phyloP scores from a whole-genome alignment of 1,139 yeast species.

The Lodderomyces margitis region DNA sequence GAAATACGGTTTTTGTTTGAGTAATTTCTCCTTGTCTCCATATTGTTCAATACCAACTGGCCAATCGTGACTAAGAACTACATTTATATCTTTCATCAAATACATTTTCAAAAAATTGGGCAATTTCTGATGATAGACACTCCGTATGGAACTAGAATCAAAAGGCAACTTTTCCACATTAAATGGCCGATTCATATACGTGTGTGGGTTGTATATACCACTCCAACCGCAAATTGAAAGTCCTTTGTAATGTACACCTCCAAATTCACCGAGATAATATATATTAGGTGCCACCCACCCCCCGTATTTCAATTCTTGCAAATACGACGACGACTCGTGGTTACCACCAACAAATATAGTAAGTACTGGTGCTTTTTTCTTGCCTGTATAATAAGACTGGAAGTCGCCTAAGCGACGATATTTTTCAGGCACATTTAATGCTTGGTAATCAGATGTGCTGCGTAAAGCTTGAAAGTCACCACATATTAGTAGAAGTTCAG shows the following conservation, averaged over 20 bases:
- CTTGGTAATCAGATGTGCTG: constrained; percentile 56
- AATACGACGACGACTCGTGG: constrained; percentile 83
- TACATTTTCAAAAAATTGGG: constrained; percentile 59
- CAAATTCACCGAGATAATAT: constrained; percentile 81
- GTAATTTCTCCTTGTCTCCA: constrained; percentile 54
- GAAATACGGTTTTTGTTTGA: constrained; percentile 67
- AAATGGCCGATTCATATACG: constrained; percentile 20
- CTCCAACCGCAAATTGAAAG: constrained; percentile 77
- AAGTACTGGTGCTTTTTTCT: constrained; percentile 61
- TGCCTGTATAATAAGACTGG: constrained; percentile 65
- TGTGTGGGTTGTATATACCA: constrained; percentile 67
- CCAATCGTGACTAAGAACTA: constrained; percentile 89
- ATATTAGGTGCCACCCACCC: constrained; percentile 95
- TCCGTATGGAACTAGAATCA: constrained; percentile 42
- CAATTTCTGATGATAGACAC: constrained; percentile 74
- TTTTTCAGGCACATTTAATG: constrained; percentile 62
- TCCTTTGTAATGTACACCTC: constrained; percentile 72
- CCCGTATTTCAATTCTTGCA: constrained; percentile 75
- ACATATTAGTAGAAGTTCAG: constrained; percentile 73
- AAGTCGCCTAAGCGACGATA: constrained; percentile 73
- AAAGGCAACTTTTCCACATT: constrained; percentile 51
- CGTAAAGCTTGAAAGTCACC: constrained; percentile 87
- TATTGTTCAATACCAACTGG: constrained; percentile 72
- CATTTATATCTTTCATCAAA: constrained; percentile 36
- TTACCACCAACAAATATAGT: constrained; percentile 93